A percentile compares a stretch with the other conserved stretches of the same genome.
These are phyloP conservation scores for Xerophyta viscosa DNA, from an alignment of 106 monocot genomes.

Conservation along the genomic window DNA sequence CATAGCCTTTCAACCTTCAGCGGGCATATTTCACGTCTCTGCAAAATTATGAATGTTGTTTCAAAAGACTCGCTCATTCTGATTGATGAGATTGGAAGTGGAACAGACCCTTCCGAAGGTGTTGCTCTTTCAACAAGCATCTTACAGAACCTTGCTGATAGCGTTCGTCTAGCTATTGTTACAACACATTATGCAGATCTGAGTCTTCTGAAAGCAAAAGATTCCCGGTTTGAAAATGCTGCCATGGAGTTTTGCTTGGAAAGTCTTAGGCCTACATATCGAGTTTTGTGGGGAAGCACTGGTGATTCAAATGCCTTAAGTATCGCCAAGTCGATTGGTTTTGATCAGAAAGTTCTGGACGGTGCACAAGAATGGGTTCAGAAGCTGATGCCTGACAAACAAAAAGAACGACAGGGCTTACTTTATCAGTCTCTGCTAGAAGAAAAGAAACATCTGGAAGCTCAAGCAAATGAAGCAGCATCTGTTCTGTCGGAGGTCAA, in stretches of 20 bases:
- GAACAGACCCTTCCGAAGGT: constrained; percentile 89
- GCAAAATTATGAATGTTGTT: constrained; percentile 60
- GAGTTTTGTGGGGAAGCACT: constrained; percentile 72
- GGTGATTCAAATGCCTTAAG: constrained; percentile 86
- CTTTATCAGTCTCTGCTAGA: constrained; percentile 62
- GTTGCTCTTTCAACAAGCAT: constrained; percentile 85
- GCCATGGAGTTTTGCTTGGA: constrained; percentile 84
- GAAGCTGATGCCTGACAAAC: constrained; percentile 65
- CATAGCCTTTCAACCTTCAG: constrained; percentile 86
- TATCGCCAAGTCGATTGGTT: constrained; percentile 80
- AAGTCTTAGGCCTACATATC: constrained; percentile 72
- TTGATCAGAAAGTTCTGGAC: constrained; percentile 61
- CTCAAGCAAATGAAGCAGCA: constrained; percentile 57
- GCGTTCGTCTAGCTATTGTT: constrained; percentile 46
- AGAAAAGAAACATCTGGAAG: constrained; percentile 52
- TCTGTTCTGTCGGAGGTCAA: constrained; percentile 51
- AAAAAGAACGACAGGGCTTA: constrained; percentile 66
- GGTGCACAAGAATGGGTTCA: constrained; percentile 70
- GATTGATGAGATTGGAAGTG: constrained; percentile 83
- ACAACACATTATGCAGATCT: constrained; percentile 88
- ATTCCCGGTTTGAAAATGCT: constrained; percentile 86
- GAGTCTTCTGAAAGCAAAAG: constrained; percentile 37
- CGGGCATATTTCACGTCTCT: constrained; percentile 69
- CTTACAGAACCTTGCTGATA: constrained; percentile 47
- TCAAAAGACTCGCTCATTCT: constrained; percentile 68